phyloP scores from a whole-genome alignment of 1,284 basidiomycete genomes.

The Irpex sp. region DNA sequence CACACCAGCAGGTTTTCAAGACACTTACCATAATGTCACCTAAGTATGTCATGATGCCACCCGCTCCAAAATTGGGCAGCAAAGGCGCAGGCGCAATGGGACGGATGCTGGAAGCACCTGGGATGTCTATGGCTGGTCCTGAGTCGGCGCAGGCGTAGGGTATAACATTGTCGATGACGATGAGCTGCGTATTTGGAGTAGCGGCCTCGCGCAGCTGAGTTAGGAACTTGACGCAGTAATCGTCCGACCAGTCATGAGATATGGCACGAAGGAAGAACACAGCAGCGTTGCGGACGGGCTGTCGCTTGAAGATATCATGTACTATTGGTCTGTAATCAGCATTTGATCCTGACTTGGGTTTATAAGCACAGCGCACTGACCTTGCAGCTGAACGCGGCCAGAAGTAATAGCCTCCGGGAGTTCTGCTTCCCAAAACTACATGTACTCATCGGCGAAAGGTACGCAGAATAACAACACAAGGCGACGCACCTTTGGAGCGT shows the following conservation, averaged over 20 bases:
- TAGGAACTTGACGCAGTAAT: constrained; percentile 24
- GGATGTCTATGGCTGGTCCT: neutral
- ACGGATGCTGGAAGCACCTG: neutral
- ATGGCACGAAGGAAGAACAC: constrained; percentile 29
- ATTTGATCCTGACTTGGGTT: neutral
- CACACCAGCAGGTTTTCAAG: too few relatives aligned
- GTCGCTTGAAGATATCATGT: constrained; percentile 25
- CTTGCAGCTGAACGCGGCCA: neutral
- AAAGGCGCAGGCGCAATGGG: neutral
- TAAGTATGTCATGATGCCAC: neutral
- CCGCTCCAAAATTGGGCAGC: neutral
- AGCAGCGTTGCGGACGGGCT: constrained; percentile 15
- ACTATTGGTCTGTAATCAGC: constrained; percentile 1
- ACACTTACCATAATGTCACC: neutral
- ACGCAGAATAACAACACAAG: too few relatives aligned
- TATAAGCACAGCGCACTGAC: neutral
- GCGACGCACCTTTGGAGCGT: constrained; percentile 15
- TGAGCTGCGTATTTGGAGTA: constrained; percentile 1
- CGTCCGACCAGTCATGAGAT: constrained; percentile 30
- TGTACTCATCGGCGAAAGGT: neutral
- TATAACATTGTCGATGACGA: constrained; percentile 6
- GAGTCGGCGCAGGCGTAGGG: constrained; percentile 5
- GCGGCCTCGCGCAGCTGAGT: constrained; percentile 22
- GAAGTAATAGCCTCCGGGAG: neutral
- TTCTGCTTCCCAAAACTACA: constrained; percentile 2